A percentile compares a stretch with the other conserved stretches of the same genome.
Evolutionary conservation across 2,329 filamentous ascomycete species (phyloP).

Genomic region (Allantophomopsis lycopodina): DNA sequence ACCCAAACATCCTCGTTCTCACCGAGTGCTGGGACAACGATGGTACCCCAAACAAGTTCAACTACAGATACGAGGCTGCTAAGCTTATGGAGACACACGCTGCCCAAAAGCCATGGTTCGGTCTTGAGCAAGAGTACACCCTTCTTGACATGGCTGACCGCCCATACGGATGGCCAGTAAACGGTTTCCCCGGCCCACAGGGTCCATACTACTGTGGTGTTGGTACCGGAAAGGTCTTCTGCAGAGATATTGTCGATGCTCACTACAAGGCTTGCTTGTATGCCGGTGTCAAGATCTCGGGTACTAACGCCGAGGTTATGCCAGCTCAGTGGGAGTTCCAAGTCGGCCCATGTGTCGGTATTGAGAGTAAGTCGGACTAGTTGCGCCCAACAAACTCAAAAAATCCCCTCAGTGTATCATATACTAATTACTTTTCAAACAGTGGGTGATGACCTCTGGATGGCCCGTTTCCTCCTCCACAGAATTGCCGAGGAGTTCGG

Average conservation of each 20-base stretch:
- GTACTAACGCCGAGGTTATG: conserved; percentile 99
- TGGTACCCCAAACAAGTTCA: conserved; percentile 95
- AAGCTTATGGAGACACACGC: conserved; percentile 83
- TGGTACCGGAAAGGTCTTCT: conserved; percentile 91
- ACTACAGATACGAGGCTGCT: conserved; percentile 85
- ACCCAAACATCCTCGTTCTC: conserved; percentile 88
- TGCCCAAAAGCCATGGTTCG: conserved; percentile 86
- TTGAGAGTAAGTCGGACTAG: conserved; percentile 57
- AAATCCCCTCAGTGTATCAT: conserved; percentile 1
- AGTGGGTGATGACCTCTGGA: conserved; percentile 96
- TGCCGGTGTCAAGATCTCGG: conserved; percentile 83
- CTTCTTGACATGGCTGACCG: conserved; percentile 74
- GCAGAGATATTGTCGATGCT: conserved; percentile 93
- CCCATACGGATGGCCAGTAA: conserved; percentile 83
- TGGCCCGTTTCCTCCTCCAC: conserved; percentile 78
- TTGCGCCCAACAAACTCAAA: not conserved
- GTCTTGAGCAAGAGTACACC: conserved; percentile 96
- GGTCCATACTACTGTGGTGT: conserved; percentile 98
- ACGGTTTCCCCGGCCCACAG: conserved; percentile 68
- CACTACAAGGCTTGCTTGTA: conserved; percentile 82
- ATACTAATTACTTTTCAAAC: conserved; percentile 12
- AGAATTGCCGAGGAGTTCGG: conserved; percentile 94
- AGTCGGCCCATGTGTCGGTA: conserved; percentile 79
- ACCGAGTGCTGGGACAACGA: conserved; percentile 90
- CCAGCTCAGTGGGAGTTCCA: conserved; percentile 98